Conservation (phyloP, 2,329 filamentous ascomycete genomes). For the Kalmusia sp. region DNA sequence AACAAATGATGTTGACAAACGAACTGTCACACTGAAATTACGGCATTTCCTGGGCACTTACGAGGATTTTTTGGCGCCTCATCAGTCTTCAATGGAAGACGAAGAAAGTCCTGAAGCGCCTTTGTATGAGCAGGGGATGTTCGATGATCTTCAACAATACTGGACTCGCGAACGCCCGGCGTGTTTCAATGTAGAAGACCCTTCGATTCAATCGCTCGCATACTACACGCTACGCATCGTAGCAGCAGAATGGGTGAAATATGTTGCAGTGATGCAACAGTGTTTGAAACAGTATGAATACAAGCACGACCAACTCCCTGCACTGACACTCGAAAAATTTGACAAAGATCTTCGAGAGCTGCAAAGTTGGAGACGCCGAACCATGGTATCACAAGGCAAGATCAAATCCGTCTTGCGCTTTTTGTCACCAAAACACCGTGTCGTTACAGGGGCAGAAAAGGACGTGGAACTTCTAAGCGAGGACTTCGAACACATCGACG, state of each 20-base stretch:
- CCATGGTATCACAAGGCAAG: constrained; percentile 24
- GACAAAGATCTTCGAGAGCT: constrained; percentile 25
- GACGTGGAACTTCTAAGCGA: constrained; percentile 7
- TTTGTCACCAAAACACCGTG: constrained; percentile 6
- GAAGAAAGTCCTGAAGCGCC: not conserved
- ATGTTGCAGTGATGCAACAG: constrained; percentile 29
- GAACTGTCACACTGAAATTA: not conserved
- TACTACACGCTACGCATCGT: constrained; percentile 27
- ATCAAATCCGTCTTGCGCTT: constrained; percentile 11
- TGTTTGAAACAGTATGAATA: constrained; percentile 32
- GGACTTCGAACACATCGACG: constrained; percentile 14
- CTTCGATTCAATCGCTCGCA: constrained; percentile 15
- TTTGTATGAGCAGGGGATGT: constrained; percentile 8
- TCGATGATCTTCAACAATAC: constrained; percentile 21
- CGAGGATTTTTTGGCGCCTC: constrained; percentile 21
- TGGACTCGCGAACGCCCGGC: constrained; percentile 12
- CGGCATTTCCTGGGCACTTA: constrained; percentile 17
- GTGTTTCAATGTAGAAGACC: constrained; percentile 15
- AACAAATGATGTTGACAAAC: not conserved
- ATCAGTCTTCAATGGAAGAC: not conserved
- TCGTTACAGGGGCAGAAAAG: not conserved
- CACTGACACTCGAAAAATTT: constrained; percentile 19
- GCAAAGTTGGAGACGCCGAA: constrained; percentile 31
- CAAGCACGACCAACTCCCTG: constrained; percentile 11
- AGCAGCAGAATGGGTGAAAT: constrained; percentile 32